phyloP scores from a whole-genome alignment of 352 stramenopile species.

The Phytophthora hybrid region DNA sequence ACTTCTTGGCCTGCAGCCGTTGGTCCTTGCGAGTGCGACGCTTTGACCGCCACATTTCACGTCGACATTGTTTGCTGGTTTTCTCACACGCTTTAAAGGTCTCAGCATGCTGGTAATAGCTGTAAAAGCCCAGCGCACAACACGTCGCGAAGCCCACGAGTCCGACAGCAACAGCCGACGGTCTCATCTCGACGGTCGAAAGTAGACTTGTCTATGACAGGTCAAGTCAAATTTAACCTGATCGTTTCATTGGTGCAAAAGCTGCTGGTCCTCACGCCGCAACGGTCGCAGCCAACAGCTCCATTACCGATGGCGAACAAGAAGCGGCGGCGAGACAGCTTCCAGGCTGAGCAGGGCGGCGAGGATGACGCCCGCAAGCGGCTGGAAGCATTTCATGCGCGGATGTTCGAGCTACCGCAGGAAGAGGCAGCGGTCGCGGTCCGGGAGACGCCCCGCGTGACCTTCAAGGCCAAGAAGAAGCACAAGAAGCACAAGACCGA shows the following conservation, averaged over 20 bases:
- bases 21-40: slow-evolving; percentile 49
- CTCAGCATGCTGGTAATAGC: neutral
- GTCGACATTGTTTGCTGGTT: slow-evolving; percentile 24
- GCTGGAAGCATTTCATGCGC: slow-evolving; percentile 56
- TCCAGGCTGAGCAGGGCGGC: slow-evolving; percentile 26
- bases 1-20: slow-evolving; percentile 37
- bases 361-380: slow-evolving; percentile 50
- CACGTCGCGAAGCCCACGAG: slow-evolving; percentile 10
- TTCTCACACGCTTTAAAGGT: neutral
- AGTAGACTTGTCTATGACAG: neutral
- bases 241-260: slow-evolving; percentile 37
- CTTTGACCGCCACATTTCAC: slow-evolving; percentile 27
- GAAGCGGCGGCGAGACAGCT: slow-evolving; percentile 53
- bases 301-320: slow-evolving; percentile 32
- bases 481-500: slow-evolving; percentile 35
- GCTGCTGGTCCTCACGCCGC: slow-evolving; percentile 18
- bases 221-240: neutral
- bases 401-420: slow-evolving; percentile 65
- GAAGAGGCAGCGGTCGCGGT: slow-evolving; percentile 1
- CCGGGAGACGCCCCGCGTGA: slow-evolving; percentile 41
- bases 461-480: slow-evolving; percentile 50
- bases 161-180: slow-evolving; percentile 3
- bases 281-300: slow-evolving; percentile 18
- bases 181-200: slow-evolving; percentile 18
- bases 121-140: slow-evolving; percentile 4